A percentile compares a stretch with the other conserved stretches of the same genome.
These are phyloP conservation scores for Nothopassalora personata DNA, from an alignment of 2,329 filamentous ascomycete genomes.

Conservation along the genomic window DNA sequence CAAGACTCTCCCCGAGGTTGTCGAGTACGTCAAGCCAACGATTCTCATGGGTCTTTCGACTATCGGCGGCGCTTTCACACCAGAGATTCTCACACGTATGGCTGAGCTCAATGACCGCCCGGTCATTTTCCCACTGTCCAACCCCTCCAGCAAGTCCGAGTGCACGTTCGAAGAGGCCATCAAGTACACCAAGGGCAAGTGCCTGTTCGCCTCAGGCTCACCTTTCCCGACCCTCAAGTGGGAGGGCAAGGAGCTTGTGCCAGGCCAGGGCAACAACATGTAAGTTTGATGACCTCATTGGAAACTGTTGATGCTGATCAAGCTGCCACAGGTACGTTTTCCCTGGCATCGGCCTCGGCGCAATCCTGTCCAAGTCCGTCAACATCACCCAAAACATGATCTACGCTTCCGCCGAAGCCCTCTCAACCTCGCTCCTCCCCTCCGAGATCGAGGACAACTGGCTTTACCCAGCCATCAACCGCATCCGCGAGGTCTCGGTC, in stretches of 20 bases:
- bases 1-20: conserved; percentile 80
- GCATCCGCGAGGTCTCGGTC: conserved; percentile 85
- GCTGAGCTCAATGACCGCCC: conserved; percentile 64
- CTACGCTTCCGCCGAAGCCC: conserved; percentile 80
- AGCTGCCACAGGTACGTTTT: conserved; percentile 65
- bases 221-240: conserved; percentile 67
- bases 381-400: conserved; percentile 93
- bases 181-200: conserved; percentile 77
- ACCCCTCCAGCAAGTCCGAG: conserved; percentile 93
- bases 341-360: conserved; percentile 88
- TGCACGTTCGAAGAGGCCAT: conserved; percentile 95
- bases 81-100: conserved; percentile 66
- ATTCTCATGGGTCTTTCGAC: conserved; percentile 92
- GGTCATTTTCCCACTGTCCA: conserved; percentile 81
- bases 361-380: conserved; percentile 83
- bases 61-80: conserved; percentile 90
- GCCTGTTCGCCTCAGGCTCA: conserved; percentile 90
- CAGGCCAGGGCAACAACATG: conserved; percentile 69
- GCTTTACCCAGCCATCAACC: conserved; percentile 81
- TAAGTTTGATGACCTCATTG: conserved; percentile 6
- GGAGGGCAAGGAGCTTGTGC: conserved; percentile 43
- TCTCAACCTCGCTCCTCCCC: conserved; percentile 70
- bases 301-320: background rate
- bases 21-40: conserved; percentile 90
- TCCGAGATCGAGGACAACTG: conserved; percentile 78